These are phyloP conservation scores for Ceratocystis eucalypticola DNA, from an alignment of 2,329 filamentous ascomycete genomes.

Conservation along the genomic window DNA sequence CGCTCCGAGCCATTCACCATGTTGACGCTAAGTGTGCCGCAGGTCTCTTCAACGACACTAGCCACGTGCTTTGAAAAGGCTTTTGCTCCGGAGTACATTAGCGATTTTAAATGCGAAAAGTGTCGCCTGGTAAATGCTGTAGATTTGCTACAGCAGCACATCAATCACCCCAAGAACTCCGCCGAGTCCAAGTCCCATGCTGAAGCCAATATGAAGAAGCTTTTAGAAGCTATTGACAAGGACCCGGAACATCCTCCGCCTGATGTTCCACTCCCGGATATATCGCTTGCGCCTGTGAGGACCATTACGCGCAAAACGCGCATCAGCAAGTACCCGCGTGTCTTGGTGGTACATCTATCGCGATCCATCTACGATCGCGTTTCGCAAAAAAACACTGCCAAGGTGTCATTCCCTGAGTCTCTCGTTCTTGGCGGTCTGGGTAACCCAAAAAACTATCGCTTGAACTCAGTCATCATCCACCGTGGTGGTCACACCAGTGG, in stretches of 20 bases:
- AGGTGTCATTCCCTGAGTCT: slow-evolving; percentile 82
- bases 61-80: slow-evolving; percentile 85
- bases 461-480: slow-evolving; percentile 81
- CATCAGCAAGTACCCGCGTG: slow-evolving; percentile 74
- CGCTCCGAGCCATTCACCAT: slow-evolving; percentile 79
- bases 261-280: slow-evolving; percentile 53
- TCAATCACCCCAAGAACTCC: slow-evolving; percentile 41
- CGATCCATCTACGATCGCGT: slow-evolving; percentile 79
- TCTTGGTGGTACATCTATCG: slow-evolving; percentile 83
- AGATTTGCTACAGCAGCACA: slow-evolving; percentile 46
- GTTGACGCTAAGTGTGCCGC: slow-evolving; percentile 80
- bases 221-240: slow-evolving; percentile 57
- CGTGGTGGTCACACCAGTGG: slow-evolving; percentile 93
- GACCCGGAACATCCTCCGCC: slow-evolving; percentile 58
- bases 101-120: slow-evolving; percentile 91
- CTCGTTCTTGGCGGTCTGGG: slow-evolving; percentile 69
- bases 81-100: slow-evolving; percentile 89
- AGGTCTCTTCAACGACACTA: slow-evolving; percentile 65
- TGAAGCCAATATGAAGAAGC: slow-evolving; percentile 46
- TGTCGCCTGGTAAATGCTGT: slow-evolving; percentile 77
- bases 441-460: slow-evolving; percentile 64
- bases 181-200: slow-evolving; percentile 28
- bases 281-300: slow-evolving; percentile 61
- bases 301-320: slow-evolving; percentile 78
- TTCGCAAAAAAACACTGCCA: slow-evolving; percentile 87